Conservation (phyloP, 208 protist species). For the Phytomonas sp. region DNA sequence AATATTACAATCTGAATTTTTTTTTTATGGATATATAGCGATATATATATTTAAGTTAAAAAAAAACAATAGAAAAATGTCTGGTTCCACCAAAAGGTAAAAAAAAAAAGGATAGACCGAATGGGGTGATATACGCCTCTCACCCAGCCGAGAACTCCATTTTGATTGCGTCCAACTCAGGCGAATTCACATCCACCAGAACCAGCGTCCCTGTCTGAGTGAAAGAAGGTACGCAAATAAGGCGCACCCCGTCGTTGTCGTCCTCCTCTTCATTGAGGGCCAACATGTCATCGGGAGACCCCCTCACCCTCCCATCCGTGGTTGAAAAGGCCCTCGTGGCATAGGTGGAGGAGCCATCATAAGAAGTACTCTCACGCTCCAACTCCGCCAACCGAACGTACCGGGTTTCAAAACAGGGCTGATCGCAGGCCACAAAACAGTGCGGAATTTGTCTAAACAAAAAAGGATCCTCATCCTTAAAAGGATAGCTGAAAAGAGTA, state of each 20-base stretch:
- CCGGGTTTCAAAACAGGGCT: slow-evolving; percentile 63
- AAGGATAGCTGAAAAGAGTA: slow-evolving; percentile 90
- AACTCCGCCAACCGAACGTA: slow-evolving; percentile 39
- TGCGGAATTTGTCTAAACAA: slow-evolving; percentile 64
- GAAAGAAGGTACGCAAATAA: slow-evolving; percentile 79
- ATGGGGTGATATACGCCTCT: neutral
- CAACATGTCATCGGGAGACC: neutral
- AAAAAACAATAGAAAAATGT: slow-evolving; percentile 6
- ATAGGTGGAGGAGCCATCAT: neutral
- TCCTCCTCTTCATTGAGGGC: slow-evolving; percentile 16
- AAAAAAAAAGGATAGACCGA: neutral
- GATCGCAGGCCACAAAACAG: slow-evolving; percentile 84
- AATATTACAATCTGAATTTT: neutral
- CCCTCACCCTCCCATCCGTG: neutral
- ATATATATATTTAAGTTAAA: neutral
- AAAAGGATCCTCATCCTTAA: slow-evolving; percentile 79
- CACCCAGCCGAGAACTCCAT: slow-evolving; percentile 24
- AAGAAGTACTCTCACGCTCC: slow-evolving; percentile 15
- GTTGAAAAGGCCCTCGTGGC: neutral
- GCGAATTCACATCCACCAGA: slow-evolving; percentile 72
- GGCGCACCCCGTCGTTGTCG: slow-evolving; percentile 34
- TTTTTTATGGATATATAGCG: neutral
- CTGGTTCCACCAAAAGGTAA: neutral
- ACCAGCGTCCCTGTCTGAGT: slow-evolving; percentile 44
- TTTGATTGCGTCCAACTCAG: slow-evolving; percentile 38